Evolutionary conservation across 225 moss, liverwort and hornwort species (phyloP).

Genomic region (Marchantia polymorpha): DNA sequence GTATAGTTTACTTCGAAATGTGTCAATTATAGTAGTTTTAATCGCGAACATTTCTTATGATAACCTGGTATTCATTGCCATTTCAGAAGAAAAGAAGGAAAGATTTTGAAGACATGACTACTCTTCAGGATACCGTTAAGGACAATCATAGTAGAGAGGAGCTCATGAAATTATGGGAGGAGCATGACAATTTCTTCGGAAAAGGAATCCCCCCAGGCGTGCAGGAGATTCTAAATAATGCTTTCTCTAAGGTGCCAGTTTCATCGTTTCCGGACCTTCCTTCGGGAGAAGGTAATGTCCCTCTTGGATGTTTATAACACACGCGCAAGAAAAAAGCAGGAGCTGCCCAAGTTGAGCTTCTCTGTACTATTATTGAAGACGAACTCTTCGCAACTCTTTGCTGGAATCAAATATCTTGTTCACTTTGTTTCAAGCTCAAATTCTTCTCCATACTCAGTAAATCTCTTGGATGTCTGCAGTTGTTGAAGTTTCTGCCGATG

Average conservation of each 20-base stretch:
- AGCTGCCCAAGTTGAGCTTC: no score
- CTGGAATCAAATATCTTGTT: no score
- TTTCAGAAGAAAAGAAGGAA: background rate
- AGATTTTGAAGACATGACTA: constrained; percentile 22
- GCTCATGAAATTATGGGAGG: constrained; percentile 57
- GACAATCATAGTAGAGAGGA: constrained; percentile 41
- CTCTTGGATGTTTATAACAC: no score
- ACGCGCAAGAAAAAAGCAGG: no score
- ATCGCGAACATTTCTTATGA: no score
- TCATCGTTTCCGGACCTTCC: constrained; percentile 78
- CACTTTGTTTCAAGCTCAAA: no score
- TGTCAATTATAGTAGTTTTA: no score
- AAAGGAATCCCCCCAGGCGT: constrained; percentile 67
- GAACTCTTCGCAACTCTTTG: no score
- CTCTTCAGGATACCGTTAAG: constrained; percentile 8
- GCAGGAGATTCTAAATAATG: constrained; percentile 56
- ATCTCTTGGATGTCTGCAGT: constrained; percentile 41
- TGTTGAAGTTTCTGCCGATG: constrained; percentile 69
- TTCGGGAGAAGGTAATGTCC: constrained; percentile 55
- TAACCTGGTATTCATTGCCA: background rate
- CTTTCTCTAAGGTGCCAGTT: constrained; percentile 67
- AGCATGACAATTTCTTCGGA: constrained; percentile 46
- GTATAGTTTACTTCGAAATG: no score
- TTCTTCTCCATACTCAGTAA: no score
- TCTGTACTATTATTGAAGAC: no score